These are phyloP conservation scores for Pharus latifolius DNA, from an alignment of 176 grass and related monocot species.

Conservation along the genomic window DNA sequence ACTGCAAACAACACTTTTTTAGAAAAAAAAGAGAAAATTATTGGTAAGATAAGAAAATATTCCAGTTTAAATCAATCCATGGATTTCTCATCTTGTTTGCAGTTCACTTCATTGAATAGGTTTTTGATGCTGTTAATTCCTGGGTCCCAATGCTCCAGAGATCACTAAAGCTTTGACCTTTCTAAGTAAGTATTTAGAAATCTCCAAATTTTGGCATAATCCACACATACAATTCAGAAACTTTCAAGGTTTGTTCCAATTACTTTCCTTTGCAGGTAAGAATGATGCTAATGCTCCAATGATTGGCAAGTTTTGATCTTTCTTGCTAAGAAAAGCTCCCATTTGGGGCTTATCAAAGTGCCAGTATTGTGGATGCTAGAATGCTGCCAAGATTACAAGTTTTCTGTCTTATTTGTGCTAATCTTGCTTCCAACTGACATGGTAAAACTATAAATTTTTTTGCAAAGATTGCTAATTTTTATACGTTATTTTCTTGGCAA, in stretches of 20 bases:
- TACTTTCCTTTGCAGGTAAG: background rate
- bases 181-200: background rate
- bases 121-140: background rate
- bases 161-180: background rate
- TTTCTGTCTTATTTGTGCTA: too few species aligned
- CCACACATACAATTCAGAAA: background rate
- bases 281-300: background rate
- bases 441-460: background rate
- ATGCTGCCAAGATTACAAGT: conserved; percentile 11
- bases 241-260: background rate
- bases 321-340: background rate
- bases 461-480: background rate
- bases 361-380: background rate
- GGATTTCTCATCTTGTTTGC: background rate
- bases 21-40: too few species aligned
- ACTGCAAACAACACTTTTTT: background rate
- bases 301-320: background rate
- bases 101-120: background rate
- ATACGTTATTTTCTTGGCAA: background rate
- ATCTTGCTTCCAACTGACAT: background rate
- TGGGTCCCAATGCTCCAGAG: background rate
- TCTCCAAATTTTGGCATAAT: background rate
- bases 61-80: background rate
- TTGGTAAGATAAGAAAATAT: background rate
- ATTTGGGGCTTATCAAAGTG: conserved; percentile 1